phyloP scores from a whole-genome alignment of 2,329 filamentous ascomycete species.

The Ceratocystis alfenasii region DNA sequence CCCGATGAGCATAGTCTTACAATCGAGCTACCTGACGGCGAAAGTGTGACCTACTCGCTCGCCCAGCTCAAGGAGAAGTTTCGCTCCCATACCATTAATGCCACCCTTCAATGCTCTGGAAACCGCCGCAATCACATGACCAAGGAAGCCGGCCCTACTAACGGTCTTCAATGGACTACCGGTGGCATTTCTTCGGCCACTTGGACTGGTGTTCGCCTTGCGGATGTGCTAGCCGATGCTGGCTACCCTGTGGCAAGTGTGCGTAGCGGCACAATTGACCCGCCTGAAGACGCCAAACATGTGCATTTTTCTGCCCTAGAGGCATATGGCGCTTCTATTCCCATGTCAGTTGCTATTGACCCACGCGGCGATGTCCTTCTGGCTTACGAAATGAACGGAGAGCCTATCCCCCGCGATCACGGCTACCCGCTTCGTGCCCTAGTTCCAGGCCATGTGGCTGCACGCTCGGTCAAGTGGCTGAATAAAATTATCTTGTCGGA shows the following conservation, averaged over 20 bases:
- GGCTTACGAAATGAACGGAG: slow-evolving; percentile 56
- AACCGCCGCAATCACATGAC: slow-evolving; percentile 50
- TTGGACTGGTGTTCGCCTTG: slow-evolving; percentile 45
- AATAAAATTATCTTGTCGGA: slow-evolving; percentile 51
- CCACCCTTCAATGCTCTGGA: slow-evolving; percentile 48
- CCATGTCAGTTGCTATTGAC: slow-evolving; percentile 46
- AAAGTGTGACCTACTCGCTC: slow-evolving; percentile 41
- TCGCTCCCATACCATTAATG: slow-evolving; percentile 39
- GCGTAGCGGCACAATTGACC: slow-evolving; percentile 9
- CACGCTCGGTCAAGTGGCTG: slow-evolving; percentile 58
- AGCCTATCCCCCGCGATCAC: slow-evolving; percentile 50
- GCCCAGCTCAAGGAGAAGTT: slow-evolving; percentile 43
- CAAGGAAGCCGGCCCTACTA: slow-evolving; percentile 35
- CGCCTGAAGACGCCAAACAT: slow-evolving; percentile 33
- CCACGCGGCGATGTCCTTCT: slow-evolving; percentile 52
- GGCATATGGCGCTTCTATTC: slow-evolving; percentile 51
- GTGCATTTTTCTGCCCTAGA: slow-evolving; percentile 48
- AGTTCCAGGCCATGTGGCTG: slow-evolving; percentile 54
- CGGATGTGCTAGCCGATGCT: slow-evolving; percentile 45
- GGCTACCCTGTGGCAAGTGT: slow-evolving; percentile 35
- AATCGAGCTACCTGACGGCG: slow-evolving; percentile 45
- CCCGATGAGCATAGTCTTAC: slow-evolving; percentile 37
- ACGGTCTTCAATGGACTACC: slow-evolving; percentile 47
- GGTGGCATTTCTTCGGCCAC: slow-evolving; percentile 50
- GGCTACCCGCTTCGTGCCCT: slow-evolving; percentile 52